Evolutionary conservation across 768 basidiomycete species (phyloP).

Genomic region (Mycena amicta): DNA sequence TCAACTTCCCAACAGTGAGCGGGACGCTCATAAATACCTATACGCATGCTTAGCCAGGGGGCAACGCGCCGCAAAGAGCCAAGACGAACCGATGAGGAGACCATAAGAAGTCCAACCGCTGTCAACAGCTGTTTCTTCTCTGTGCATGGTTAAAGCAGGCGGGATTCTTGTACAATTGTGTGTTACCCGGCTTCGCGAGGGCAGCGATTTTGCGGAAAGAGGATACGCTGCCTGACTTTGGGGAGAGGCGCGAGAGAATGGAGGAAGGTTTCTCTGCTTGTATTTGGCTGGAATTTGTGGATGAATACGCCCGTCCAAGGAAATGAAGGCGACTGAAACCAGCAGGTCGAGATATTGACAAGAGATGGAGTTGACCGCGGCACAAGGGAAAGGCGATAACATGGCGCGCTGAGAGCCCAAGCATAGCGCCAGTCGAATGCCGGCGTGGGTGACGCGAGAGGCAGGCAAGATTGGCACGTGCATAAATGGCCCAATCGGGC

Average conservation of each 20-base stretch:
- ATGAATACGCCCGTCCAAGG: conserved; percentile 14
- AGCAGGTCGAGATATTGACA: conserved; percentile 6
- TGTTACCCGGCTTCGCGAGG: conserved; percentile 63
- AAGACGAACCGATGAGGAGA: not conserved
- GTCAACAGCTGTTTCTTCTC: conserved; percentile 71
- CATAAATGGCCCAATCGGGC: not conserved
- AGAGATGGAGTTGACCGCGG: too few relatives aligned
- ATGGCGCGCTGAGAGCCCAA: conserved; percentile 14
- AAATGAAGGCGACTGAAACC: conserved; percentile 4
- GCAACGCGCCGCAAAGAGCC: too few relatives aligned
- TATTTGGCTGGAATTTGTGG: conserved; percentile 19
- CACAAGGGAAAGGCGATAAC: conserved; percentile 8
- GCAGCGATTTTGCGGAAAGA: conserved; percentile 75
- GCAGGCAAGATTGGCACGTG: not conserved
- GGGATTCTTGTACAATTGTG: not conserved
- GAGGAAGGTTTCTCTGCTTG: conserved; percentile 8
- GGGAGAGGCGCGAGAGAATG: conserved; percentile 28
- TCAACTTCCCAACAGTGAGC: conserved; percentile 89
- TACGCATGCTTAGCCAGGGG: too few relatives aligned
- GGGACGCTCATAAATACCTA: conserved; percentile 95
- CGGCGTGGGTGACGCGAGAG: not conserved
- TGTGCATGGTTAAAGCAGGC: not conserved
- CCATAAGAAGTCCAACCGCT: not conserved
- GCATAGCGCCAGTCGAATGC: conserved; percentile 11
- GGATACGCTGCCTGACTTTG: conserved; percentile 45